Conservation (phyloP, 2,329 filamentous ascomycete genomes). For the Dothidotthia symphoricarpi region DNA sequence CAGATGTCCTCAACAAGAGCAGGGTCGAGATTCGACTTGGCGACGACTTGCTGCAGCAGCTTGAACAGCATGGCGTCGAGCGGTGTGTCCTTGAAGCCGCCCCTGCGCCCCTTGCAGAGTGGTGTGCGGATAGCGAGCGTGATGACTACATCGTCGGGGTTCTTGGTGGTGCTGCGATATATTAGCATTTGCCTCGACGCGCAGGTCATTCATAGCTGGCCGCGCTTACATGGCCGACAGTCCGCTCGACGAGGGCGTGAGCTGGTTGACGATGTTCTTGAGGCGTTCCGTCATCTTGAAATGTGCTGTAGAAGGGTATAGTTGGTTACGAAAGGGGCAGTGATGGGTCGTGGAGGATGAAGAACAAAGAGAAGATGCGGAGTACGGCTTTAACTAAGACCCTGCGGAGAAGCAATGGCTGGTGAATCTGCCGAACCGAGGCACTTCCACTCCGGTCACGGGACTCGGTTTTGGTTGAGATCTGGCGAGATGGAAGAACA, state of each 20-base stretch:
- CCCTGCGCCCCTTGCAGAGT: conserved; percentile 83
- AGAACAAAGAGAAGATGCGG: no score
- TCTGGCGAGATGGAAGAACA: no score
- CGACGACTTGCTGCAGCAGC: conserved; percentile 65
- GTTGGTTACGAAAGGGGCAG: no score
- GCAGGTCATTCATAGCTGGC: no score
- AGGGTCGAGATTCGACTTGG: conserved; percentile 75
- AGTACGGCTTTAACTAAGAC: no score
- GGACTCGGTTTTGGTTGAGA: no score
- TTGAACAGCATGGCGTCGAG: conserved; percentile 85
- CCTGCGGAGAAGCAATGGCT: no score
- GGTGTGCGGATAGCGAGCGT: conserved; percentile 89
- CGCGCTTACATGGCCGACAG: conserved; percentile 71
- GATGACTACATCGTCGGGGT: conserved; percentile 94
- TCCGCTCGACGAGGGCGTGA: conserved; percentile 69
- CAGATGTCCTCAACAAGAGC: conserved; percentile 84
- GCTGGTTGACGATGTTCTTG: conserved; percentile 81
- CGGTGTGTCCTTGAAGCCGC: conserved; percentile 89
- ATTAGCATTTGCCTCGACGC: background rate
- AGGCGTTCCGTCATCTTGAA: conserved; percentile 67
- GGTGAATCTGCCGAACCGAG: no score
- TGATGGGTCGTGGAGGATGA: no score
- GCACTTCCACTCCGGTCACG: no score
- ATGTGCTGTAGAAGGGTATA: background rate
- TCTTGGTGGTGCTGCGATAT: conserved; percentile 72